Percentiles rank a stretch among this genome's conserved stretches.
phyloP scores from a whole-genome alignment of 805 yeast species.

The Nakazawaea siamensis region DNA sequence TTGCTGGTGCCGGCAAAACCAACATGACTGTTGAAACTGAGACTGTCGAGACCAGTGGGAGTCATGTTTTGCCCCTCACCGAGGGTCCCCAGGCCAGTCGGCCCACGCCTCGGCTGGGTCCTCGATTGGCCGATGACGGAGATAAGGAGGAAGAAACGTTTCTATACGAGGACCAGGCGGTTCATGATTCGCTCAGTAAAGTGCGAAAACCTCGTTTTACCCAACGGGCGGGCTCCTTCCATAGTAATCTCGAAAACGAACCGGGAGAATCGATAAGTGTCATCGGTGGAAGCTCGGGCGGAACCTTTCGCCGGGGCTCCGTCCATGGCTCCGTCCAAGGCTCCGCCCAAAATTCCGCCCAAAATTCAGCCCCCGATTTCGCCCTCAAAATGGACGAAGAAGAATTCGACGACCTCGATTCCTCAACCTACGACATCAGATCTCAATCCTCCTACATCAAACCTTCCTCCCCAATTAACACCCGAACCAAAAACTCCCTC shows the following conservation, averaged over 20 bases:
- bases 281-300: neutral
- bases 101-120: too few relatives aligned
- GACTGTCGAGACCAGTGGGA: constrained; percentile 43
- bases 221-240: constrained; percentile 6
- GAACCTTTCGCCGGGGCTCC: neutral
- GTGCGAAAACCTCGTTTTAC: constrained; percentile 7
- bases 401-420: constrained; percentile 6
- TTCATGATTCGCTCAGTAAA: too few relatives aligned
- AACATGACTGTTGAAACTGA: constrained; percentile 54
- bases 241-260: constrained; percentile 4
- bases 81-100: too few relatives aligned
- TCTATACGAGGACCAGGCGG: too few relatives aligned
- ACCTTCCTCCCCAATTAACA: too few relatives aligned
- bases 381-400: constrained; percentile 5
- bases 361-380: neutral
- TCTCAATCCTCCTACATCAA: constrained; percentile 8
- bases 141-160: too few relatives aligned
- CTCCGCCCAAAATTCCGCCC: neutral
- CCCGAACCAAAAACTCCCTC: too few relatives aligned
- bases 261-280: too few relatives aligned
- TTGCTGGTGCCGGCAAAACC: too few relatives aligned
- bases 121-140: too few relatives aligned
- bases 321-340: neutral
- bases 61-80: too few relatives aligned
- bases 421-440: constrained; percentile 8